Percentiles rank a stretch among this genome's conserved stretches.
phyloP scores from a whole-genome alignment of 108 stramenopile species.

The Cyclotella kingstonii region DNA sequence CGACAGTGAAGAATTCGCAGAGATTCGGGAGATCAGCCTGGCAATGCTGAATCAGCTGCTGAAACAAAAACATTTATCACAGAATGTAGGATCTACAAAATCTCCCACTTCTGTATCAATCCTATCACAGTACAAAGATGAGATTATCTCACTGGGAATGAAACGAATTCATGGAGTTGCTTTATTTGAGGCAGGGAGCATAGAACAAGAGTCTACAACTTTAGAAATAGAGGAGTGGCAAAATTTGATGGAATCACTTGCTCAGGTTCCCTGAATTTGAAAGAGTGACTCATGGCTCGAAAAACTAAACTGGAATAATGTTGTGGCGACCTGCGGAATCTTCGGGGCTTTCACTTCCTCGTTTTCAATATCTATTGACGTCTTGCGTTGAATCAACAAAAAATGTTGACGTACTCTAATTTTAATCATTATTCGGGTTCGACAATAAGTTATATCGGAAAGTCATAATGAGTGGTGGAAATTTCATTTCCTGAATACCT shows the following conservation, averaged over 20 bases:
- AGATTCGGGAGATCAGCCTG: conserved; percentile 77
- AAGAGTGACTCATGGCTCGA: too few species aligned
- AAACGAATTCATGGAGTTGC: conserved; percentile 57
- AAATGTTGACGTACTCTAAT: too few species aligned
- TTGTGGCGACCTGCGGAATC: too few species aligned
- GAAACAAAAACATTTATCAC: conserved; percentile 17
- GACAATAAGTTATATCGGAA: too few species aligned
- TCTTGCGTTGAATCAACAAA: too few species aligned
- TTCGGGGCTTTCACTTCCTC: too few species aligned
- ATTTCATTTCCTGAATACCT: too few species aligned
- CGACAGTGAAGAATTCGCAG: conserved; percentile 36
- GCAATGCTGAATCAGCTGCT: conserved; percentile 51
- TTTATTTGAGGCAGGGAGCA: conserved; percentile 48
- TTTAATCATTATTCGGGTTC: too few species aligned
- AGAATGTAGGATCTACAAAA: conserved; percentile 10
- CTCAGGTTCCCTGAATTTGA: conserved; percentile 26
- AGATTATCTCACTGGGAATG: conserved; percentile 57
- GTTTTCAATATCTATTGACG: too few species aligned
- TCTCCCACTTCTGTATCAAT: not conserved
- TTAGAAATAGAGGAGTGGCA: conserved; percentile 80
- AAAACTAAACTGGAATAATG: too few species aligned
- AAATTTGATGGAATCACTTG: conserved; percentile 49
- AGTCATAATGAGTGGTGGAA: too few species aligned
- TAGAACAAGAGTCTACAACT: conserved; percentile 54
- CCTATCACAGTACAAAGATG: conserved; percentile 48